Conservation (phyloP, 1,284 basidiomycete genomes). For the Abortiporus biennis region DNA sequence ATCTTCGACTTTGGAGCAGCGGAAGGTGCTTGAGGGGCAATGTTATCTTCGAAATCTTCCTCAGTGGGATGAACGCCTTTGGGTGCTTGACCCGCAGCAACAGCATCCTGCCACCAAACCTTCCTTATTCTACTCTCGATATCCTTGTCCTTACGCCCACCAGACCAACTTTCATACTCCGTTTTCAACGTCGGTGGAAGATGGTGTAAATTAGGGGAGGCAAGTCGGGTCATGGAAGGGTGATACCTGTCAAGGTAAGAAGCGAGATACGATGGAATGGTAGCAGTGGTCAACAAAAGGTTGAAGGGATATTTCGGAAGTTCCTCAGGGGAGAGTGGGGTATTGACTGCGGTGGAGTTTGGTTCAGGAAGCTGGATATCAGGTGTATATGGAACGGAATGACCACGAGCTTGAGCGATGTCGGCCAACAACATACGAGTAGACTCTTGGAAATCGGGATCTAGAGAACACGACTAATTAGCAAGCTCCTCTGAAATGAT, state of each 20-base stretch:
- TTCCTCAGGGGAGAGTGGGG: slow-evolving; percentile 6
- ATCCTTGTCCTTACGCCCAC: slow-evolving; percentile 76
- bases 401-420: slow-evolving; percentile 57
- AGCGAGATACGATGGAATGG: slow-evolving; percentile 74
- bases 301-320: slow-evolving; percentile 62
- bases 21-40: background rate
- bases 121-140: slow-evolving; percentile 67
- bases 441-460: slow-evolving; percentile 72
- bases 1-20: slow-evolving; percentile 41
- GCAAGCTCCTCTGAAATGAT: background rate
- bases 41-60: background rate
- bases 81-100: slow-evolving; percentile 1
- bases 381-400: slow-evolving; percentile 30
- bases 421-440: slow-evolving; percentile 65
- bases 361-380: slow-evolving; percentile 16
- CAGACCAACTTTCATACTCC: slow-evolving; percentile 69
- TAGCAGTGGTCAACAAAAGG: slow-evolving; percentile 80
- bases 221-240: slow-evolving; percentile 57
- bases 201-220: slow-evolving; percentile 74
- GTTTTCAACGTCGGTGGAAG: slow-evolving; percentile 67
- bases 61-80: background rate
- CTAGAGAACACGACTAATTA: slow-evolving; percentile 29
- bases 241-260: slow-evolving; percentile 57
- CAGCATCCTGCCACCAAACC: slow-evolving; percentile 70
- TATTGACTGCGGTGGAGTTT: slow-evolving; percentile 11